Conservation (phyloP, 495 filamentous ascomycete species). For the Hyaloscypha finlandica region DNA sequence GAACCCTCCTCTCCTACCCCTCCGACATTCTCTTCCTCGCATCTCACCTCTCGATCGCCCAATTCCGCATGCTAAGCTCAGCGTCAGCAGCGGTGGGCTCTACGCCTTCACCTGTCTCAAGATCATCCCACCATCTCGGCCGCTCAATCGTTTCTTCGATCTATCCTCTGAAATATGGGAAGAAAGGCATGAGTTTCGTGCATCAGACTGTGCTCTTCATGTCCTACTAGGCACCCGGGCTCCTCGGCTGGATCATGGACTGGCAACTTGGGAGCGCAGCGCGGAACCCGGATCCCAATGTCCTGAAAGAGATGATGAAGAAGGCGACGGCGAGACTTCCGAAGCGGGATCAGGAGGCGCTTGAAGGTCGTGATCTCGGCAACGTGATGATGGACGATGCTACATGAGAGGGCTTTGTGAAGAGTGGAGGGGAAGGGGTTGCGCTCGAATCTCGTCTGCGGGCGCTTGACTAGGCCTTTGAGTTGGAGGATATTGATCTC, state of each 20-base stretch:
- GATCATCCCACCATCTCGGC: neutral
- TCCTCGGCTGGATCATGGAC: constrained; percentile 12
- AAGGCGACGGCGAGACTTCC: neutral
- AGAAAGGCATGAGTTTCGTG: constrained; percentile 15
- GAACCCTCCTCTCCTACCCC: constrained; percentile 13
- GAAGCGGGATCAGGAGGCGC: neutral
- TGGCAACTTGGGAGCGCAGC: constrained; percentile 10
- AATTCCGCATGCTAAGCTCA: constrained; percentile 1
- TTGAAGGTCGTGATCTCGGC: neutral
- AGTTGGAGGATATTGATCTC: constrained; percentile 16
- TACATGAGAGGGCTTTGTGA: neutral
- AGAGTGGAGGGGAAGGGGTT: neutral
- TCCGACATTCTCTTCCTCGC: constrained; percentile 7
- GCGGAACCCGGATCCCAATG: constrained; percentile 9
- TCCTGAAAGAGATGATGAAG: constrained; percentile 5
- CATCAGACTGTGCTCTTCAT: constrained; percentile 3
- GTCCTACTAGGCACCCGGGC: constrained; percentile 1
- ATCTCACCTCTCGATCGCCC: constrained; percentile 10
- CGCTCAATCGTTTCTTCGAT: neutral
- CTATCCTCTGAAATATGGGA: constrained; percentile 5
- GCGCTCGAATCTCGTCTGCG: neutral
- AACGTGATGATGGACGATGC: neutral
- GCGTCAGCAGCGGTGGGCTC: constrained; percentile 12
- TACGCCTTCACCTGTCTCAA: constrained; percentile 17
- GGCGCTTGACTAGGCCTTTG: constrained; percentile 11